Evolutionary conservation across 192 early-diverging fungal genomes (phyloP), one percentile per base, ranked within the genome.

Genomic region (Coemansia sp.): DNA sequence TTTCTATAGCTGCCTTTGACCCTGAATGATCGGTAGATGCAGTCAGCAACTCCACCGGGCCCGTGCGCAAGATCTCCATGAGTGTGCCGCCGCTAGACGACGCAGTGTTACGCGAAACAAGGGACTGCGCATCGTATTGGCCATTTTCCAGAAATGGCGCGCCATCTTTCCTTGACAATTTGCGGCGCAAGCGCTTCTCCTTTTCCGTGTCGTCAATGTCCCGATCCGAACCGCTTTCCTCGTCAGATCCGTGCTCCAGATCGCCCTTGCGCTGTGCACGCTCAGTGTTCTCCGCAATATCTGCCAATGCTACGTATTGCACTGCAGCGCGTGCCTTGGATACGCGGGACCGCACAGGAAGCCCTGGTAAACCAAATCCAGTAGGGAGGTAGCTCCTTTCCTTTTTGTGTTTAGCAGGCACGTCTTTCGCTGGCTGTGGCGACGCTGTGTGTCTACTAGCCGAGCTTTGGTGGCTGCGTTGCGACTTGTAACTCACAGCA

Each of bases 1-100:
- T 58, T 9, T 72, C 73, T 14, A 81, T 60, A 15, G 68, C 64
- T 0, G 78, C 78, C 63, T 81, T 81, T 45, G 78, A 81, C 20
- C 78, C 78, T 35, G 78, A 81, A 57, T 71, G 63, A 45, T 81
- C 78, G 1, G 78, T 67, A 15, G 78, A 81, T 20, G 78, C 78
- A 15, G 78, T 75, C 53, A 69, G 36, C 45, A 81, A 69, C 52
- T 76, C 73, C 5, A 81, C 78, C 2, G 69, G 73, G 15, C 73
- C 78, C 3, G 51, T n/a, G 15, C 78, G 73, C 64, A 81, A 67
- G 9, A 62, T 23, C 0, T 72, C 69, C 78, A 81, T 71, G 30
- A 81, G 49, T 33, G 78, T 72, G 15, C 71, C 78, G 14, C 66
- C 67, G 56, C 78, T 76, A 15, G 78, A 81, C 12, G 73, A 72